Evolutionary conservation across 306 rosid genomes (phyloP).

Genomic region (Parietaria judaica): DNA sequence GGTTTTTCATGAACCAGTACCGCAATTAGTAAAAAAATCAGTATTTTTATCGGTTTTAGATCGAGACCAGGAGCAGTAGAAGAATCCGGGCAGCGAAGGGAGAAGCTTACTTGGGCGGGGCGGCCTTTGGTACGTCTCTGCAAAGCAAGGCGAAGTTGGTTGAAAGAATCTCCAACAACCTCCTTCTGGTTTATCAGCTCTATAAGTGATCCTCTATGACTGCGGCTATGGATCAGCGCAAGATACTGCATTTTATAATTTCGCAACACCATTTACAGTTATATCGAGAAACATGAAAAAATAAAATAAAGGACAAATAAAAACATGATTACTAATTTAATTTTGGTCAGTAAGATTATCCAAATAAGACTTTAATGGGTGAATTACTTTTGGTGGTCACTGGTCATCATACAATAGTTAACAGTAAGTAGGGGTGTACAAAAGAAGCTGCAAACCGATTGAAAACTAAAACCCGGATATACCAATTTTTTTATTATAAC

Average conservation of each 20-base stretch:
- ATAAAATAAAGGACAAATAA: too few species aligned
- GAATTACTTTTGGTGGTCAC: too few species aligned
- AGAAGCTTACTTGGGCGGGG: constrained; percentile 87
- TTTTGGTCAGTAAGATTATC: not conserved
- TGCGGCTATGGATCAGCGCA: constrained; percentile 61
- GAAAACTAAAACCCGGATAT: too few species aligned
- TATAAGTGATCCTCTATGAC: constrained; percentile 56
- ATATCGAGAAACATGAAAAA: too few species aligned
- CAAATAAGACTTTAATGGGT: not conserved
- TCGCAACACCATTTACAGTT: not conserved
- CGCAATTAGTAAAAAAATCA: not conserved
- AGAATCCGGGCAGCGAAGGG: not conserved
- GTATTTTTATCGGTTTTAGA: too few species aligned
- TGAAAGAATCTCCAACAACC: constrained; percentile 82
- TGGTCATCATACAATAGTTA: too few species aligned
- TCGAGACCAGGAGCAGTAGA: too few species aligned
- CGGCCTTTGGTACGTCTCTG: constrained; percentile 76
- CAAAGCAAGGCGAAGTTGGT: constrained; percentile 89
- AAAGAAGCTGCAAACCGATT: too few species aligned
- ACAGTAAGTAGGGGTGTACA: too few species aligned
- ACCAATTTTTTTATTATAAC: too few species aligned
- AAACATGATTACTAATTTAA: too few species aligned
- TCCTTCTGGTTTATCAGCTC: constrained; percentile 95
- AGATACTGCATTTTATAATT: constrained; percentile 54
- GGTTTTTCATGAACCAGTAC: too few species aligned